phyloP scores from a whole-genome alignment of 352 stramenopile genomes.

The Phytophthora hybrid region DNA sequence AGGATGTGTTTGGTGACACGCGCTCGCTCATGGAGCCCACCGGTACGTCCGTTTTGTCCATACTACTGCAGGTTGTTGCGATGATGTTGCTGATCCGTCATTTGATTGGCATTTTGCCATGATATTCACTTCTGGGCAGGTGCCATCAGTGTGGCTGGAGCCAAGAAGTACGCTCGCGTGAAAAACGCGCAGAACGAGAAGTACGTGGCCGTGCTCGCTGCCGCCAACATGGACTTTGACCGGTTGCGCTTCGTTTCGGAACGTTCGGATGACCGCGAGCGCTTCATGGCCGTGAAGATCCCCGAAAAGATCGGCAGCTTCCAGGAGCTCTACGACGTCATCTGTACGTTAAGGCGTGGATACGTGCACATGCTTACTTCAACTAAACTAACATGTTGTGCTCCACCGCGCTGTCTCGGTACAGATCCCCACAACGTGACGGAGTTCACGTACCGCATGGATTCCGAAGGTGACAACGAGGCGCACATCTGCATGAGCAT shows the following conservation, averaged over 20 bases:
- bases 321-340: slow-evolving; percentile 77
- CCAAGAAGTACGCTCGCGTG: slow-evolving; percentile 93
- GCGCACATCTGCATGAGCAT: slow-evolving; percentile 97
- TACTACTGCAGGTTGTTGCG: neutral
- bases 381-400: slow-evolving; percentile 9
- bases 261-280: slow-evolving; percentile 94
- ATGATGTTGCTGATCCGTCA: neutral
- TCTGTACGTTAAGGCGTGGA: slow-evolving; percentile 55
- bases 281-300: slow-evolving; percentile 96
- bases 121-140: slow-evolving; percentile 51
- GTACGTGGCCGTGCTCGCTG: slow-evolving; percentile 96
- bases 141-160: slow-evolving; percentile 95
- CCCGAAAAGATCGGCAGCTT: slow-evolving; percentile 96
- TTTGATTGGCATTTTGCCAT: neutral
- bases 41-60: slow-evolving; percentile 28
- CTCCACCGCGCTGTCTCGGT: neutral
- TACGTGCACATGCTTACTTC: neutral
- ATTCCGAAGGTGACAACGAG: slow-evolving; percentile 67
- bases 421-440: slow-evolving; percentile 90
- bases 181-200: slow-evolving; percentile 68
- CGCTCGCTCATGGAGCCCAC: slow-evolving; percentile 95
- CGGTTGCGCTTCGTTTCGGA: slow-evolving; percentile 94
- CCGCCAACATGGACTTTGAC: slow-evolving; percentile 99
- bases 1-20: slow-evolving; percentile 94
- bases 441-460: slow-evolving; percentile 98